These are phyloP conservation scores for Apophysomyces ossiformis DNA, from an alignment of 371 early-diverging fungal species.

Conservation along the genomic window DNA sequence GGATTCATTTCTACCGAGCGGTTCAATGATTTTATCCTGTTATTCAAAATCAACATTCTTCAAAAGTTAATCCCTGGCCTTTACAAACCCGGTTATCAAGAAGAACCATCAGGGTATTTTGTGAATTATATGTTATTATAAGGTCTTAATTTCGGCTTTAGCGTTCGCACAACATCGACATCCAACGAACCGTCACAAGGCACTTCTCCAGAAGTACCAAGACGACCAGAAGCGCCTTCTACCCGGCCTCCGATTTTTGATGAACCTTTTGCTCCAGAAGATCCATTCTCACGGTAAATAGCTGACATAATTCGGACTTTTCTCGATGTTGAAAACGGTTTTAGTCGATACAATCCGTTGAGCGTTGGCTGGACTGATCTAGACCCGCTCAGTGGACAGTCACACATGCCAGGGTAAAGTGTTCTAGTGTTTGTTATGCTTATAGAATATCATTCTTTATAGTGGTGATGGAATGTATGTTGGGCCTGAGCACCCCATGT, in stretches of 20 bases:
- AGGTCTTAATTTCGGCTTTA: not conserved
- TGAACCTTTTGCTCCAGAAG: slow-evolving; percentile 37
- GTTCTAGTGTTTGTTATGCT: not conserved
- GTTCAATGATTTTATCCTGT: slow-evolving; percentile 62
- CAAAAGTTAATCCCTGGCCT: slow-evolving; percentile 73
- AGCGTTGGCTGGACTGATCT: slow-evolving; percentile 67
- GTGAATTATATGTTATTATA: not conserved
- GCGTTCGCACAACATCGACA: not conserved
- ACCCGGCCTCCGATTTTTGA: slow-evolving; percentile 36
- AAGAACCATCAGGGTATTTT: slow-evolving; percentile 12
- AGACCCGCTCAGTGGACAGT: slow-evolving; percentile 51
- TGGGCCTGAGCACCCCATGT: slow-evolving; percentile 92
- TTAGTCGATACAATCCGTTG: slow-evolving; percentile 42
- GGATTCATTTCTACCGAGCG: slow-evolving; percentile 64
- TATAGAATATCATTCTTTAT: not conserved
- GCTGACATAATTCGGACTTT: not conserved
- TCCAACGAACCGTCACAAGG: not conserved
- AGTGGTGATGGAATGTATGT: slow-evolving; percentile 84
- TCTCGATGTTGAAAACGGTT: slow-evolving; percentile 11
- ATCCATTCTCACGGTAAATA: slow-evolving; percentile 30
- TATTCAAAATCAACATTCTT: slow-evolving; percentile 67
- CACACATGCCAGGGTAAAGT: slow-evolving; percentile 54
- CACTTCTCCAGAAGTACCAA: slow-evolving; percentile 11
- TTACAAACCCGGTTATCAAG: slow-evolving; percentile 55
- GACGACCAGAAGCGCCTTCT: slow-evolving; percentile 14